Conservation (phyloP, 2,329 filamentous ascomycete species). For the Pyrenophora graminea region DNA sequence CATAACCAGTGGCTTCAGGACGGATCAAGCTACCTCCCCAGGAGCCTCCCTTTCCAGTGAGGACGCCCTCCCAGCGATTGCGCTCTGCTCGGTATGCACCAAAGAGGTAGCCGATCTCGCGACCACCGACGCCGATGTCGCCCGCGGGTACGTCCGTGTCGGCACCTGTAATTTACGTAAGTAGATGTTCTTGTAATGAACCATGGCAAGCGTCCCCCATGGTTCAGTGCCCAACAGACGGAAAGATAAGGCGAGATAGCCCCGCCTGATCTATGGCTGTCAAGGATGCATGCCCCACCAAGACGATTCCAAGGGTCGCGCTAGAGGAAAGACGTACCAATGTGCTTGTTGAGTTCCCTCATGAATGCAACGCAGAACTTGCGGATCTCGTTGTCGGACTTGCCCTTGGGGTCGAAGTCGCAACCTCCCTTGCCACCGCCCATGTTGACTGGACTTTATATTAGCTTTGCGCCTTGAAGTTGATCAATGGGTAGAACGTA, state of each 20-base stretch:
- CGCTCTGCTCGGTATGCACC: constrained; percentile 86
- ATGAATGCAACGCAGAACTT: constrained; percentile 97
- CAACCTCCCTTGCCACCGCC: constrained; percentile 97
- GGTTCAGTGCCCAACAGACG: constrained; percentile 9
- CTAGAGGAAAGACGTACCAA: constrained; percentile 49
- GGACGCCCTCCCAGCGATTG: constrained; percentile 92
- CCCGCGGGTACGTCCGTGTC: constrained; percentile 96
- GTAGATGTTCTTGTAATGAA: constrained; percentile 45
- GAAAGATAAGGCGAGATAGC: constrained; percentile 20
- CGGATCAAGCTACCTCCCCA: constrained; percentile 96
- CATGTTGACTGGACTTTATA: constrained; percentile 70
- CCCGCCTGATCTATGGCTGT: constrained; percentile 17
- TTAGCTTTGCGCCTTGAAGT: constrained; percentile 10
- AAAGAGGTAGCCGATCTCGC: constrained; percentile 94
- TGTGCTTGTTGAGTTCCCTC: constrained; percentile 93
- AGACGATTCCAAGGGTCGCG: constrained; percentile 8
- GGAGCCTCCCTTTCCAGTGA: constrained; percentile 90
- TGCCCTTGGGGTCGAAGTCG: constrained; percentile 99
- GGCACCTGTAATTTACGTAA: constrained; percentile 57
- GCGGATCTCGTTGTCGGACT: constrained; percentile 95
- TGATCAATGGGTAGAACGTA: constrained; percentile 53
- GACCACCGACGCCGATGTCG: constrained; percentile 90
- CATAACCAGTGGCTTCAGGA: constrained; percentile 95
- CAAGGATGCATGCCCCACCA: constrained; percentile 18
- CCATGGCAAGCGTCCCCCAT: constrained; percentile 6